A percentile compares a stretch with the other conserved stretches of the same genome.
phyloP scores from a whole-genome alignment of 2,329 filamentous ascomycete species.

The Aspergillus hiratsukae region DNA sequence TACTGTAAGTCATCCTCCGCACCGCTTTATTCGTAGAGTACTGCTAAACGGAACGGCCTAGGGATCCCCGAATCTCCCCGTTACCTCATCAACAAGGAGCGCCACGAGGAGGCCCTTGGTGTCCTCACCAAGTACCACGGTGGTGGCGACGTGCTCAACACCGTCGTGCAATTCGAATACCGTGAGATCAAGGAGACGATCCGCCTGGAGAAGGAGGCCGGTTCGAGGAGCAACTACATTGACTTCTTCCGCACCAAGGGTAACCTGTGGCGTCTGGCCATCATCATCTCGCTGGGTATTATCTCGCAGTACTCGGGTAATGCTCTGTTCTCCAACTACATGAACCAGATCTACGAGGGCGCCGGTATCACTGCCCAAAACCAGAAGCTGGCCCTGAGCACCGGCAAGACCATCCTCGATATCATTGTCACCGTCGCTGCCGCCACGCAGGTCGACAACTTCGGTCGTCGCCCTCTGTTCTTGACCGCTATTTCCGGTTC shows the following conservation, averaged over 20 bases:
- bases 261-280: conserved; percentile 60
- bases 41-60: neutral
- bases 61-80: conserved; percentile 62
- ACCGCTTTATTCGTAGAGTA: neutral
- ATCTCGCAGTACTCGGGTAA: conserved; percentile 68
- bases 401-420: conserved; percentile 51
- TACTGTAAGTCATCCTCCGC: conserved; percentile 40
- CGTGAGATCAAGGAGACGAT: conserved; percentile 64
- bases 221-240: conserved; percentile 50
- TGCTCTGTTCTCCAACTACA: conserved; percentile 64
- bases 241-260: conserved; percentile 61
- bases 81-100: conserved; percentile 61
- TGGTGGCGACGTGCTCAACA: conserved; percentile 54
- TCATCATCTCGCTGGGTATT: conserved; percentile 60
- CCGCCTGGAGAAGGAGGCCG: conserved; percentile 50
- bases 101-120: conserved; percentile 56
- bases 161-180: conserved; percentile 62
- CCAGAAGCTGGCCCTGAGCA: conserved; percentile 38
- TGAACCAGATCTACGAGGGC: conserved; percentile 57
- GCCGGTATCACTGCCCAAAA: conserved; percentile 57
- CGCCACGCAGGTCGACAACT: conserved; percentile 52
- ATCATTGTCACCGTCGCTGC: conserved; percentile 55
- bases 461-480: conserved; percentile 56
- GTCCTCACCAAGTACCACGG: conserved; percentile 62
- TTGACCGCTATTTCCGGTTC: conserved; percentile 31